phyloP scores from a whole-genome alignment of 2,329 filamentous ascomycete genomes.

The Aspergillus hiratsukae region DNA sequence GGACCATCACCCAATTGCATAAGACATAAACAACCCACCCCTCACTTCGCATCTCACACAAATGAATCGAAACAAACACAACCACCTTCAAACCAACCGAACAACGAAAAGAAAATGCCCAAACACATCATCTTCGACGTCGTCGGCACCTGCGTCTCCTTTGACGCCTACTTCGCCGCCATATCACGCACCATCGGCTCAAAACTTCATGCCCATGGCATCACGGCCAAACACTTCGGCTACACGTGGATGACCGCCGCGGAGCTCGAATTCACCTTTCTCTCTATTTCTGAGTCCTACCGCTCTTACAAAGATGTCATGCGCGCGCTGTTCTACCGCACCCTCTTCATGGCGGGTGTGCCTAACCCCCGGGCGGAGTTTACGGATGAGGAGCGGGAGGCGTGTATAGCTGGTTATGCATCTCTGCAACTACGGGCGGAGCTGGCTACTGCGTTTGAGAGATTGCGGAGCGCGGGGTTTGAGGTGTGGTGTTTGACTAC shows the following conservation, averaged over 20 bases:
- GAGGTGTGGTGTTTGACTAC: conserved; percentile 53
- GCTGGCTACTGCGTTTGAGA: conserved; percentile 34
- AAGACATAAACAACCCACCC: not conserved
- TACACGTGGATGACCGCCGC: conserved; percentile 43
- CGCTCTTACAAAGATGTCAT: conserved; percentile 40
- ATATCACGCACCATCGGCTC: conserved; percentile 37
- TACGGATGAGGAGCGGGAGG: conserved; percentile 37
- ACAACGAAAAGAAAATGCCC: not conserved
- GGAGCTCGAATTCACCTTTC: conserved; percentile 45
- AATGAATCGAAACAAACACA: not conserved
- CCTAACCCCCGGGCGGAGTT: conserved; percentile 35
- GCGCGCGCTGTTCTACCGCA: conserved; percentile 42
- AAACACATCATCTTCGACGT: conserved; percentile 51
- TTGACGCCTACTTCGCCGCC: conserved; percentile 37
- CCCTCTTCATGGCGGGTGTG: conserved; percentile 39
- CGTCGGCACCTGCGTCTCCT: conserved; percentile 47
- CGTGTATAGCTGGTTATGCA: conserved; percentile 35
- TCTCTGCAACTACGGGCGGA: conserved; percentile 31
- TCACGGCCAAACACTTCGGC: conserved; percentile 38
- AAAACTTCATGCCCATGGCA: conserved; percentile 27
- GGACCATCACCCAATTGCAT: no score
- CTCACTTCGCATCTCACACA: not conserved
- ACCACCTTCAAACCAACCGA: no score
- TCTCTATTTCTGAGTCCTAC: conserved; percentile 40
- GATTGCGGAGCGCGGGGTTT: conserved; percentile 45